Evolutionary conservation across 257 asterid genomes (phyloP).

Genomic region (Solanum okadae): DNA sequence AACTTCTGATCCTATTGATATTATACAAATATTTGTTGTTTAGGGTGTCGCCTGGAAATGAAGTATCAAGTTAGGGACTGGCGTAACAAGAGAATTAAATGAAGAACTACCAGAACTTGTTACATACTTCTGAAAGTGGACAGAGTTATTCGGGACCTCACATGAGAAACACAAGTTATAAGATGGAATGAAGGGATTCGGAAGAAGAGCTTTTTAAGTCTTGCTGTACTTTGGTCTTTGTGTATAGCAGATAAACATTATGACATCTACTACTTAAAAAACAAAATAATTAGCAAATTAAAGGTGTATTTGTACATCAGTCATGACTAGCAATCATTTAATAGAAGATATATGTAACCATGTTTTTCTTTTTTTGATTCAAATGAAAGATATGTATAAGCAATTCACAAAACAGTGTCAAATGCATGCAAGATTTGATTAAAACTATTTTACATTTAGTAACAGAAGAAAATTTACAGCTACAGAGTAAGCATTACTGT

Average conservation of each 20-base stretch:
- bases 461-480: background rate
- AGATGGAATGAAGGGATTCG: background rate
- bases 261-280: background rate
- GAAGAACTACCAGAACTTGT: background rate
- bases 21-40: background rate
- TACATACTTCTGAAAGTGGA: background rate
- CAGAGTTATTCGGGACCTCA: background rate
- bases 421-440: background rate
- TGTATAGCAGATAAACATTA: background rate
- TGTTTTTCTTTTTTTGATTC: background rate
- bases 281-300: background rate
- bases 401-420: background rate
- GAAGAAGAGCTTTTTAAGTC: background rate
- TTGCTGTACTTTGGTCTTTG: background rate
- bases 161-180: background rate
- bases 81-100: background rate
- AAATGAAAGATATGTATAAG: background rate
- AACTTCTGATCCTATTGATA: background rate
- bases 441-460: background rate
- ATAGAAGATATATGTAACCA: background rate
- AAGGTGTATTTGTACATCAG: background rate
- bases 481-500: background rate
- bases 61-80: background rate
- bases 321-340: background rate
- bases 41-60: slow-evolving; percentile 22